Evolutionary conservation across 2,329 filamentous ascomycete genomes (phyloP), one percentile per base, ranked within the genome.

Genomic region (Zymoseptoria passerinii): DNA sequence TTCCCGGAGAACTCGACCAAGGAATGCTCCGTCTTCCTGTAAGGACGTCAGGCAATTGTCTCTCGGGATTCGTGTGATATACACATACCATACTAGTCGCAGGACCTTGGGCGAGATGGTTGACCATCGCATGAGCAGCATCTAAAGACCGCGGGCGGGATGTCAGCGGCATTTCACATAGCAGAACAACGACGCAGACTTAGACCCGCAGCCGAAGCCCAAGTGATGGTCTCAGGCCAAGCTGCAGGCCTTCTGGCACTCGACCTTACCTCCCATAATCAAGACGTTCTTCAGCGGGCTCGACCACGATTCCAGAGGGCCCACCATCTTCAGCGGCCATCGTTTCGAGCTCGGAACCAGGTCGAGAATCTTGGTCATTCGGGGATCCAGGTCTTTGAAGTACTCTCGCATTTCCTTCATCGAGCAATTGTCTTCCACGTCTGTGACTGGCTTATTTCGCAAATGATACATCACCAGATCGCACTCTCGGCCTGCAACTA

Each of bases 391-490:
- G 52, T 75, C 73, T 57, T 73, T 72, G 61, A 75, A 79, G n/a
- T 73, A 68, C 4, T 71, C 67, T 40, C 70, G 61, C 63, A 78
- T 72, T 57, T 78, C 76, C 19, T 73, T 66, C 35, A 78, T 72
- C 48, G 75, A 72, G 35, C 74, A 71, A 7, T 75, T 62, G 6
- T 72, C 69, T 23, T 62, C 57, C 1, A 63, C 55, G 49, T 62
- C 61, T 3, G 55, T 60, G 19, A 73, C 66, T 0, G 70, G 69
- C 19, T 69, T 60, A 59, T 73, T 63, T 58, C 72, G 58, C 64
- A 76, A 62, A 69, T 77, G 67, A 57, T 72, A 73, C 28, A 79
- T 69, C 4, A 78, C 76, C 64, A 78, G 71, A 60, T 78, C 78
- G 63, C 76, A 77, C 19, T 73, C 67, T 50, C 70, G 71, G 4